Conservation (phyloP, 306 rosid species). For the Fragaria ananassa region DNA sequence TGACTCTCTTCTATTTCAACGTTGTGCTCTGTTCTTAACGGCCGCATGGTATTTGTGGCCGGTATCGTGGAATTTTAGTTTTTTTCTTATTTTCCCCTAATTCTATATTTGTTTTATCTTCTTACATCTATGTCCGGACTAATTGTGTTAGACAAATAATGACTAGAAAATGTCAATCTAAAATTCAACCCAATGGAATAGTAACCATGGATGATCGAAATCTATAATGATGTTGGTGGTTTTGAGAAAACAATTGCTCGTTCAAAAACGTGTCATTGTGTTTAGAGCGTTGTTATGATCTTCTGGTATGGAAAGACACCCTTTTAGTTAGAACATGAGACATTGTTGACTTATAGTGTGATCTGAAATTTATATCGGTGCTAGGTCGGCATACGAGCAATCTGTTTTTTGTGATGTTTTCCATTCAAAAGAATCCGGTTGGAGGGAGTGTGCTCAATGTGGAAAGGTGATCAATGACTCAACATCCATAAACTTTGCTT, state of each 20-base stretch:
- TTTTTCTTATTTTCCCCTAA: neutral
- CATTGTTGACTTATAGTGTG: neutral
- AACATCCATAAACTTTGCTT: neutral
- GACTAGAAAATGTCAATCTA: neutral
- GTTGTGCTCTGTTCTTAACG: slow-evolving; percentile 6
- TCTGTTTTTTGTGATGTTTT: slow-evolving; percentile 66
- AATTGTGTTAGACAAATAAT: neutral
- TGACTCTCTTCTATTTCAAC: neutral
- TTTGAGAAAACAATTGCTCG: neutral
- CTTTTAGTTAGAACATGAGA: neutral
- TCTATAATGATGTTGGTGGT: neutral
- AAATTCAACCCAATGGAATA: neutral
- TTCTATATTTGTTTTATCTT: neutral
- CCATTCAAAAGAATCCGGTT: slow-evolving; percentile 83
- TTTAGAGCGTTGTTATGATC: neutral
- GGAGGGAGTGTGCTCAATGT: slow-evolving; percentile 84
- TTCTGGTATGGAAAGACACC: neutral
- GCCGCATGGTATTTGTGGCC: neutral
- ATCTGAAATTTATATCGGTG: slow-evolving; percentile 1
- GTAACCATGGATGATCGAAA: neutral
- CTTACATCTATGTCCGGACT: neutral
- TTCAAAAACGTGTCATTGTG: neutral
- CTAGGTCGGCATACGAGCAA: slow-evolving; percentile 85
- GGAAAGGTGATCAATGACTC: slow-evolving; percentile 59
- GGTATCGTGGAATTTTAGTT: neutral